phyloP scores from a whole-genome alignment of 164 flowering plant genomes.

The Sedum album region DNA sequence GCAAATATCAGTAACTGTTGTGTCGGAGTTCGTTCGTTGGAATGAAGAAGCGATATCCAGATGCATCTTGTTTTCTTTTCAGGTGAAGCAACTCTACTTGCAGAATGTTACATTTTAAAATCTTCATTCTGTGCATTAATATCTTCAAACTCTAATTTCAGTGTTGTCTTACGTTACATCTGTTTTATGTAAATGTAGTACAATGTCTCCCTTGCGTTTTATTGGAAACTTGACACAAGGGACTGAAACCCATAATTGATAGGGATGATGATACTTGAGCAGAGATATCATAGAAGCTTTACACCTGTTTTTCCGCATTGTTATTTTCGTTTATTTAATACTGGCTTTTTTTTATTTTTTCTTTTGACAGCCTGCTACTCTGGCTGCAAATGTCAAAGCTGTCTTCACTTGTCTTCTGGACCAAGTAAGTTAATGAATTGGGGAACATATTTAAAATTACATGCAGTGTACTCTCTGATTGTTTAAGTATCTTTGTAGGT shows the following conservation, averaged over 20 bases:
- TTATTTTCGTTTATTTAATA: neutral
- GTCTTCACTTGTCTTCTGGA: conserved; percentile 87
- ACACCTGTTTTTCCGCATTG: neutral
- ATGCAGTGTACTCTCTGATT: conserved; percentile 7
- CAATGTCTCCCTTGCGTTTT: neutral
- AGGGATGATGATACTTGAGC: neutral
- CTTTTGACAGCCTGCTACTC: conserved; percentile 64
- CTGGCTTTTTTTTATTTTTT: conserved; percentile 4
- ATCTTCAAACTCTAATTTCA: neutral
- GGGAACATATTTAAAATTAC: neutral
- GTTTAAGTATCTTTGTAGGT: conserved; percentile 39
- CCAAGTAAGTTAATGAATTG: conserved; percentile 53
- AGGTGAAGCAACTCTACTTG: conserved; percentile 31
- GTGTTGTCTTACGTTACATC: neutral
- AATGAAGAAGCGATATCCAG: conserved; percentile 96
- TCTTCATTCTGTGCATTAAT: neutral
- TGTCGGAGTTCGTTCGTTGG: conserved; percentile 98
- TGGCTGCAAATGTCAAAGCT: conserved; percentile 74
- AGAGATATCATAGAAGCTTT: neutral
- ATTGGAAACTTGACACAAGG: neutral
- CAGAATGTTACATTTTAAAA: neutral
- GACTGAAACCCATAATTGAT: neutral
- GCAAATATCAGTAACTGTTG: conserved; percentile 95
- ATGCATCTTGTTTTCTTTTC: conserved; percentile 84
- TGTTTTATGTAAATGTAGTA: neutral